Base-by-base conservation (phyloP, 2,329 filamentous ascomycete genomes). In the Fusarium bactridioides region DNA sequence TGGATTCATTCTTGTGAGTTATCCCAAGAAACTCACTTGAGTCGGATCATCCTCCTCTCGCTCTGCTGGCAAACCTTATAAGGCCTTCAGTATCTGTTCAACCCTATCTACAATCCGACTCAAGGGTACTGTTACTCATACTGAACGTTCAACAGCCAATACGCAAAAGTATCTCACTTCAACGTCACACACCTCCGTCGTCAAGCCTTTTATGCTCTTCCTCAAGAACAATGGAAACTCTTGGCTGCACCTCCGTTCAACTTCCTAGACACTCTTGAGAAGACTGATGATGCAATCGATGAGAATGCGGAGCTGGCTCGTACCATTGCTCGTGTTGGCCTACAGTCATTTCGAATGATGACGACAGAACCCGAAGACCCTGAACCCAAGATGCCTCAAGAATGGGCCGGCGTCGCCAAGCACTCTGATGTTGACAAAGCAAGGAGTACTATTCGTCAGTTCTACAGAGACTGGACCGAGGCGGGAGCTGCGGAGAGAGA, bases 401-500 rank as follows among this genome's bases (percentile, higher is more conserved):
- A 91, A 48, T 95, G 94, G 91, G 86, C 89, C 25, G 91, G 89
- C 9, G 86, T 89, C 37, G 92, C 94, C 19, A 95, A 91, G 47
- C 83, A 90, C 31, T 85, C 85, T 27, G 95, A 98, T 78, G 85
- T 97, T 59, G 94, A 97, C 79, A 99, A 98, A 82, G 95, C 95
- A 4, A 89, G 94, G 70, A 97, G 94, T 77, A 98, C 95, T 4
- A 87, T 99, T 57, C 91, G 95, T 16, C 96, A 99, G 79, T 93
- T 98, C 80, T 98, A 95, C 81, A 91, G 96, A 21, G 96, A 99
- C 81, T 99, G 97, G 96, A 94, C 93, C 29, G 87, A 85, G 4
- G 94, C 93, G 77, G 96, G 95, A 0, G 85, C 84, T 6, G 79
- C 81, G 1, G 97, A 99, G 84, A 86, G 96, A 43, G 85, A 89